phyloP scores from a whole-genome alignment of 495 filamentous ascomycete genomes.

The Lindgomyces ingoldianus region DNA sequence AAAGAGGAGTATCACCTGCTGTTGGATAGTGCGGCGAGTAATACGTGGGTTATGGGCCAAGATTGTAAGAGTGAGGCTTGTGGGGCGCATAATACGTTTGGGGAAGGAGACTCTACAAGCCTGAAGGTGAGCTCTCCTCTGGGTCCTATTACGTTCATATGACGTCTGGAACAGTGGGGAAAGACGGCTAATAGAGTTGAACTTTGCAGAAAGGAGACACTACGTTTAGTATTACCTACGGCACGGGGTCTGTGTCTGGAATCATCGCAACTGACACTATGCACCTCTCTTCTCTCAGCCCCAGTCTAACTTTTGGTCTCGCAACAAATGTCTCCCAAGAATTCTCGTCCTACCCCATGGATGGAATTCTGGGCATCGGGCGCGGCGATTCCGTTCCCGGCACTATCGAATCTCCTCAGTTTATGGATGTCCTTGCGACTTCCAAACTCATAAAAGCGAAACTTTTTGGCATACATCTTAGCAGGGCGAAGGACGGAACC shows the following conservation, averaged over 20 bases:
- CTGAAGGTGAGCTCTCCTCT: constrained; percentile 24
- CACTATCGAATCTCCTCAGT: constrained; percentile 55
- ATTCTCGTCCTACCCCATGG: constrained; percentile 75
- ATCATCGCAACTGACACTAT: constrained; percentile 62
- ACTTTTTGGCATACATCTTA: constrained; percentile 68
- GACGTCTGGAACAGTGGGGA: constrained; percentile 43
- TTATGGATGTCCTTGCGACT: constrained; percentile 62
- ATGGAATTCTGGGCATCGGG: constrained; percentile 83
- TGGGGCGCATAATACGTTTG: constrained; percentile 65
- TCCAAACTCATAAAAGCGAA: constrained; percentile 62
- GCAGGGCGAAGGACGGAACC: constrained; percentile 59
- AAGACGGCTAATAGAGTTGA: background rate
- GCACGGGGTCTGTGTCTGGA: constrained; percentile 68
- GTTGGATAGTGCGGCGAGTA: constrained; percentile 75
- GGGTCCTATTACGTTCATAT: background rate
- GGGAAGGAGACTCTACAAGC: constrained; percentile 55
- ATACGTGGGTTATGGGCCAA: constrained; percentile 75
- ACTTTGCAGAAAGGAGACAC: constrained; percentile 45
- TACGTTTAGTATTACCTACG: constrained; percentile 65
- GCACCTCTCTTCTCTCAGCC: constrained; percentile 62
- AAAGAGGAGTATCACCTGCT: constrained; percentile 68
- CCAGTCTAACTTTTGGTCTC: constrained; percentile 67
- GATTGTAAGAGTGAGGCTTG: constrained; percentile 65
- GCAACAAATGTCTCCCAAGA: constrained; percentile 65
- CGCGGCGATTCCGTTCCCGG: constrained; percentile 47